Conservation (phyloP, 2,329 filamentous ascomycete genomes). For the Phoma herbarum region DNA sequence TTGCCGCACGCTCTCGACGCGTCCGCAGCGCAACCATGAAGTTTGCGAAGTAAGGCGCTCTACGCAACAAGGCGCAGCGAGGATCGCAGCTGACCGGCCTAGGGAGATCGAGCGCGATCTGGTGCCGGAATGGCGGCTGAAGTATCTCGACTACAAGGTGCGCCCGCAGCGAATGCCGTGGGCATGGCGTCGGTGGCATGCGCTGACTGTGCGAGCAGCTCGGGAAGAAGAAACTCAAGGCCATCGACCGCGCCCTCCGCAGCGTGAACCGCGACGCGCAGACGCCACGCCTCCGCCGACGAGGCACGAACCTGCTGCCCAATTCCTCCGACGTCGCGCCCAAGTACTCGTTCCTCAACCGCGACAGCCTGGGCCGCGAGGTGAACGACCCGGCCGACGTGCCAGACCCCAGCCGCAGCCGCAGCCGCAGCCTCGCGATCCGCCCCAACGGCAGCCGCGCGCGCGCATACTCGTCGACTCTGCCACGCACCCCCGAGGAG, state of each 20-base stretch:
- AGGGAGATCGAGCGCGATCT: constrained; percentile 85
- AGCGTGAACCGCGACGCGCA: constrained; percentile 58
- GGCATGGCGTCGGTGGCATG: constrained; percentile 11
- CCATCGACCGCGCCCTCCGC: constrained; percentile 75
- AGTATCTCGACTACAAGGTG: constrained; percentile 94
- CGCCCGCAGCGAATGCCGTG: constrained; percentile 20
- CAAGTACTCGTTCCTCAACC: constrained; percentile 54
- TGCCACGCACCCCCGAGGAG: constrained; percentile 38
- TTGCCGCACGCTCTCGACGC: constrained; percentile 18
- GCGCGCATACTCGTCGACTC: constrained; percentile 10
- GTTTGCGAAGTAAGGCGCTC: constrained; percentile 65
- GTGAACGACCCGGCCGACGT: constrained; percentile 37
- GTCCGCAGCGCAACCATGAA: constrained; percentile 58
- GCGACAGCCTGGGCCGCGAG: constrained; percentile 35
- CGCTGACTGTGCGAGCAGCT: constrained; percentile 49
- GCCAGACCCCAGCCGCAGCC: constrained; percentile 36
- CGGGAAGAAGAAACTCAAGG: constrained; percentile 94
- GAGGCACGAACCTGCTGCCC: constrained; percentile 46
- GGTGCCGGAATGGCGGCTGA: constrained; percentile 93
- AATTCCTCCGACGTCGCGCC: constrained; percentile 50
- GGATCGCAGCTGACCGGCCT: constrained; percentile 13
- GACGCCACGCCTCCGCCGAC: constrained; percentile 56
- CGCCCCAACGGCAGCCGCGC: constrained; percentile 25
- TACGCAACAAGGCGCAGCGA: not conserved
- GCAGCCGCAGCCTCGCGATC: constrained; percentile 26